A percentile compares a stretch with the other conserved stretches of the same genome.
These are phyloP conservation scores for Pseudonitzschia multistriata DNA, from an alignment of 108 stramenopile species.

Conservation along the genomic window DNA sequence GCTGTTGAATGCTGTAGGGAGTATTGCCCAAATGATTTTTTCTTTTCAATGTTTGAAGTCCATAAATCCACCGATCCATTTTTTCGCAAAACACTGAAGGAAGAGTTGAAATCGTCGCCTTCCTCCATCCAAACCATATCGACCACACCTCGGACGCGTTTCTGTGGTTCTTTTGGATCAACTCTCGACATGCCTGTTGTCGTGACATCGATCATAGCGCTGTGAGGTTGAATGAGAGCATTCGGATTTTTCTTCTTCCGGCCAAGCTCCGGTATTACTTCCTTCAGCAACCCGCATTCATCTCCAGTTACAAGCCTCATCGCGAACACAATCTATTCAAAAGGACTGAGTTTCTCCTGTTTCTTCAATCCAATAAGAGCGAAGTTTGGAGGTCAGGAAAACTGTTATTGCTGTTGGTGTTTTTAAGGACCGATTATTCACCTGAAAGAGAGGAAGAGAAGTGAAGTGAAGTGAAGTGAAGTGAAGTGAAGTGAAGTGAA, in stretches of 20 bases:
- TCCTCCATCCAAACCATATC: constrained; percentile 44
- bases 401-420: too few relatives aligned
- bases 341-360: too few relatives aligned
- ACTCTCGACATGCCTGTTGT: constrained; percentile 32
- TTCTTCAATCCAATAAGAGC: too few relatives aligned
- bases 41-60: constrained; percentile 3
- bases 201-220: constrained; percentile 28
- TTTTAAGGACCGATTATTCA: too few relatives aligned
- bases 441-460: too few relatives aligned
- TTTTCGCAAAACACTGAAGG: constrained; percentile 53
- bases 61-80: constrained; percentile 44
- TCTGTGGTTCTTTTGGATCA: constrained; percentile 41
- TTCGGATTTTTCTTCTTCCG: constrained; percentile 22
- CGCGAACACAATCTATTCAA: background rate
- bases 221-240: constrained; percentile 12
- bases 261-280: constrained; percentile 65
- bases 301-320: constrained; percentile 88
- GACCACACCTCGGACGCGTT: constrained; percentile 54
- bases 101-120: constrained; percentile 12
- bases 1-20: constrained; percentile 10
- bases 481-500: too few relatives aligned
- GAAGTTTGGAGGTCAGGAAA: too few relatives aligned
- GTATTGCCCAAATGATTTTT: background rate
- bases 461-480: too few relatives aligned
- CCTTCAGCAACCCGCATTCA: constrained; percentile 83